phyloP scores from a whole-genome alignment of 2,329 filamentous ascomycete genomes.

The Colletotrichum costaricense region DNA sequence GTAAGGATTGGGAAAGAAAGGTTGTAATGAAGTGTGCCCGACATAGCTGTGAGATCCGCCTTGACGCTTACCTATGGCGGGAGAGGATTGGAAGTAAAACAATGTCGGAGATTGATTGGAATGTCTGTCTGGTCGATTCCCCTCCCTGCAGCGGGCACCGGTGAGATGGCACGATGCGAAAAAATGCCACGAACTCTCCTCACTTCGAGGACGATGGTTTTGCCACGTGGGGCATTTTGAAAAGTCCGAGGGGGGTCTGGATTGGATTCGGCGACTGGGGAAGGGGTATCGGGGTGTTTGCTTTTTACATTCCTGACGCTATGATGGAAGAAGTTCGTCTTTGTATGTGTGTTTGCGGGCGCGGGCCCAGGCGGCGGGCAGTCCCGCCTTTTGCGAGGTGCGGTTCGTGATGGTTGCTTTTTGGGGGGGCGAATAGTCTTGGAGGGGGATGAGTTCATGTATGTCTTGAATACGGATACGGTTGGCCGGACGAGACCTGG shows the following conservation, averaged over 20 bases:
- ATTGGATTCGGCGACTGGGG: neutral
- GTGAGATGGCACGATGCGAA: neutral
- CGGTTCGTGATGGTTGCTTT: neutral
- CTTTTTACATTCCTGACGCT: neutral
- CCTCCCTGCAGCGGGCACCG: neutral
- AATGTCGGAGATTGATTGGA: neutral
- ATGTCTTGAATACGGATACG: neutral
- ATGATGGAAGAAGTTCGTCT: neutral
- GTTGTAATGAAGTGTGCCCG: neutral
- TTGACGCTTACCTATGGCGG: neutral
- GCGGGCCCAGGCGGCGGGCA: no score
- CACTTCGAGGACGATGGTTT: neutral
- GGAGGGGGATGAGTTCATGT: neutral
- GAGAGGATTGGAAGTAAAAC: no score
- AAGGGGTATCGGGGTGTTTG: neutral
- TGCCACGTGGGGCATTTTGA: neutral
- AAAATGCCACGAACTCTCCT: neutral
- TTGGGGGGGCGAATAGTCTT: neutral
- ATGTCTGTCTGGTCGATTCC: neutral
- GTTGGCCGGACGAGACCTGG: neutral
- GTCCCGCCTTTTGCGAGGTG: neutral
- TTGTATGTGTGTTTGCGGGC: neutral
- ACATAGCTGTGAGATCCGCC: neutral
- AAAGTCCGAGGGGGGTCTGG: neutral
- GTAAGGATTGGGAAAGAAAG: neutral